A percentile compares a stretch with the other conserved stretches of the same genome.
These are phyloP conservation scores for Candida ipomoeae DNA, from an alignment of 805 yeast genomes.

Conservation along the genomic window DNA sequence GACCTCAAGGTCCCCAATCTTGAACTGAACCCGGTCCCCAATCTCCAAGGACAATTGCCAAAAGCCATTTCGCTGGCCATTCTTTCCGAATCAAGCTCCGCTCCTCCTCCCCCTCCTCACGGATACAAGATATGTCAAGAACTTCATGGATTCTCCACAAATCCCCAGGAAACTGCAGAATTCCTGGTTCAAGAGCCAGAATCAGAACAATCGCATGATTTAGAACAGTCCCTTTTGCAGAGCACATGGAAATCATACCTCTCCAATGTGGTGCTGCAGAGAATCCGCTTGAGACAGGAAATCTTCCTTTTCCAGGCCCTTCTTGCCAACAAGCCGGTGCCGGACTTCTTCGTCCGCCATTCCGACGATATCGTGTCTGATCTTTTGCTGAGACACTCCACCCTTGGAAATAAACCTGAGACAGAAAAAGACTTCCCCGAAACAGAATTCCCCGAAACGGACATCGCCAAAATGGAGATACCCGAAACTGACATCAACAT, in stretches of 20 bases:
- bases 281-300: slow-evolving; percentile 40
- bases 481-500: not conserved
- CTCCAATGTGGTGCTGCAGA: slow-evolving; percentile 29
- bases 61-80: slow-evolving; percentile 3
- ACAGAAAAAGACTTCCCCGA: not conserved
- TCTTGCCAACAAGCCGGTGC: slow-evolving; percentile 14
- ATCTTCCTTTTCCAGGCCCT: slow-evolving; percentile 30
- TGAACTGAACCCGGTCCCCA: too few relatives aligned
- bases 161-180: too few relatives aligned
- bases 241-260: slow-evolving; percentile 35
- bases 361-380: not conserved
- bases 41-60: too few relatives aligned
- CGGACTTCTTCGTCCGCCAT: slow-evolving; percentile 6
- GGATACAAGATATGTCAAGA: not conserved
- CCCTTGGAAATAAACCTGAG: not conserved
- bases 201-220: too few relatives aligned
- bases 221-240: slow-evolving; percentile 1
- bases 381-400: slow-evolving; percentile 2
- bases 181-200: too few relatives aligned
- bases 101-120: slow-evolving; percentile 17
- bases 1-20: too few relatives aligned
- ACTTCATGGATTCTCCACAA: too few relatives aligned
- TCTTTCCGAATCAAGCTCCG: slow-evolving; percentile 7
- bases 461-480: too few relatives aligned
- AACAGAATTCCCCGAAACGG: too few relatives aligned